Evolutionary conservation across 495 filamentous ascomycete genomes (phyloP).

Genomic region (Mytilinidion resinicola): DNA sequence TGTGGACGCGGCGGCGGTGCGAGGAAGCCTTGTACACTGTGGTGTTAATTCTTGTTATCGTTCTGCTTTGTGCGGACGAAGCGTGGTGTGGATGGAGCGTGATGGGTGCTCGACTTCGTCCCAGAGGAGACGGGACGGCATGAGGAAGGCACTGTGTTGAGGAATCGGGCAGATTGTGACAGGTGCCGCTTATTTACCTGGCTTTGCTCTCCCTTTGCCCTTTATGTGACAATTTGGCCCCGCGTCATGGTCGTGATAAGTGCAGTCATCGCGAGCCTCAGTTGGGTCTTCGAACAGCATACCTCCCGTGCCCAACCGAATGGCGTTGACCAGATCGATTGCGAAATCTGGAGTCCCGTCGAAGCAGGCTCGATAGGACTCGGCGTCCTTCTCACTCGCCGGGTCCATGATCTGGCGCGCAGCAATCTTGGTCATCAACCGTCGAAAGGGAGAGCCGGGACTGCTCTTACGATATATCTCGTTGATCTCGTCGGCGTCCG

Average conservation of each 20-base stretch:
- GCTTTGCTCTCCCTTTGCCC: conserved; percentile 26
- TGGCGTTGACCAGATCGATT: conserved; percentile 45
- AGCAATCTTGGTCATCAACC: conserved; percentile 44
- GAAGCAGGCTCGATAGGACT: conserved; percentile 41
- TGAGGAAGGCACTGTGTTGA: background rate
- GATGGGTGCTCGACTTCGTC: conserved; percentile 18
- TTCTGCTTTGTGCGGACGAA: background rate
- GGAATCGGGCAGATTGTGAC: conserved; percentile 4
- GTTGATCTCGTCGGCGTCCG: conserved; percentile 45
- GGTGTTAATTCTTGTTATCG: conserved; percentile 24
- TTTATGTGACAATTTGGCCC: conserved; percentile 34
- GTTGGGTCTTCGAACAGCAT: conserved; percentile 46
- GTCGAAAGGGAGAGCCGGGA: conserved; percentile 37
- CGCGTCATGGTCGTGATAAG: conserved; percentile 42
- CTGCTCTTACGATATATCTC: conserved; percentile 41
- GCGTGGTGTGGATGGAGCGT: background rate
- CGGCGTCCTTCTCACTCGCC: conserved; percentile 39
- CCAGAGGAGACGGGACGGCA: background rate
- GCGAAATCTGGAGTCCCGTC: conserved; percentile 43
- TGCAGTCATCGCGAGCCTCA: conserved; percentile 35
- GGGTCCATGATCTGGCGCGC: conserved; percentile 49
- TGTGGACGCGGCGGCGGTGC: conserved; percentile 5
- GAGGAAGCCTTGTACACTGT: conserved; percentile 18
- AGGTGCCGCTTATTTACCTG: conserved; percentile 28
- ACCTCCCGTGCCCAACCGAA: conserved; percentile 39